These are phyloP conservation scores for Magnolia officinalis DNA, from an alignment of 164 flowering plant species.

Conservation along the genomic window DNA sequence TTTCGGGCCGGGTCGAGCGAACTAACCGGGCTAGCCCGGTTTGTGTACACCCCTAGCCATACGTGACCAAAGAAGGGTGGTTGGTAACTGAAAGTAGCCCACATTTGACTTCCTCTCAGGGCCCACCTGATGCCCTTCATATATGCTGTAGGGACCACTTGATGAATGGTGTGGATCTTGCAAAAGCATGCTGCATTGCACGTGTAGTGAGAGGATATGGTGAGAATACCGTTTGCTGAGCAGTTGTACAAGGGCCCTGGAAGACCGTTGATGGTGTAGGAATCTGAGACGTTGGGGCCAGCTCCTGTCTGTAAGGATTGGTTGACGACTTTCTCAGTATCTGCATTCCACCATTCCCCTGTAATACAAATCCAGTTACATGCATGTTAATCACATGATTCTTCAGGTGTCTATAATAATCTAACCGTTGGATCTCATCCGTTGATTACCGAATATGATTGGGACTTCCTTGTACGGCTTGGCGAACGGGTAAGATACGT, in stretches of 20 bases:
- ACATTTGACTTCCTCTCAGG: too few relatives aligned
- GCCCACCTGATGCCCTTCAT: not conserved
- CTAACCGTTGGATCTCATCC: not conserved
- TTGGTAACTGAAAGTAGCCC: too few relatives aligned
- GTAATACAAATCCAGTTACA: not conserved
- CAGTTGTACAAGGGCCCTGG: conserved; percentile 67
- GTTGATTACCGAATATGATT: conserved; percentile 42
- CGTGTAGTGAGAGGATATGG: too few relatives aligned
- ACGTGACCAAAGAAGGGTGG: too few relatives aligned
- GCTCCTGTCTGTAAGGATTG: conserved; percentile 59
- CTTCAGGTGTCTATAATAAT: not conserved
- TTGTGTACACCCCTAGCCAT: too few relatives aligned
- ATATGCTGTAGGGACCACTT: not conserved
- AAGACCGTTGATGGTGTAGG: conserved; percentile 67
- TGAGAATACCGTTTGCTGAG: conserved; percentile 50
- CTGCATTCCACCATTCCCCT: conserved; percentile 75
- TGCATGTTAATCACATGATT: not conserved
- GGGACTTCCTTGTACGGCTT: conserved; percentile 59
- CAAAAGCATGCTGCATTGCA: not conserved
- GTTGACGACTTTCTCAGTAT: conserved; percentile 46
- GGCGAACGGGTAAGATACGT: conserved; percentile 41
- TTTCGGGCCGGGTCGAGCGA: too few relatives aligned
- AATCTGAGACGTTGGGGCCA: conserved; percentile 69
- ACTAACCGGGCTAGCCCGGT: too few relatives aligned
- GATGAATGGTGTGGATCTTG: not conserved